Conservation (phyloP, 2,329 filamentous ascomycete species). For the Penicillium sp. region DNA sequence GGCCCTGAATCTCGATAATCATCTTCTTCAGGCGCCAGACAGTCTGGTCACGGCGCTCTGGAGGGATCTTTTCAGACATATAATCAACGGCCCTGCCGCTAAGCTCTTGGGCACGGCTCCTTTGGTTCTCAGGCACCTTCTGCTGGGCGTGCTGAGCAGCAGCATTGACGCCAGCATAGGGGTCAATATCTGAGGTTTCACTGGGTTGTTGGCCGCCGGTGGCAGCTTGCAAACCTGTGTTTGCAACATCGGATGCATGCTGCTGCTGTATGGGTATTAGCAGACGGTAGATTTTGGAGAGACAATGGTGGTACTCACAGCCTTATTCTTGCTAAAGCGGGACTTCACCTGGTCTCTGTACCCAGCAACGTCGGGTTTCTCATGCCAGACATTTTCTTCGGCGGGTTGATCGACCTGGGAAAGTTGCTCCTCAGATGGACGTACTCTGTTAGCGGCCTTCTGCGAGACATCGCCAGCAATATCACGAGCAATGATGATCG, state of each 20-base stretch:
- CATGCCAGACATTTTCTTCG: slow-evolving; percentile 92
- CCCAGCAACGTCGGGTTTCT: slow-evolving; percentile 75
- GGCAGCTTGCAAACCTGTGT: slow-evolving; percentile 58
- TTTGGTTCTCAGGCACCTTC: slow-evolving; percentile 65
- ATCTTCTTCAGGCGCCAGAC: slow-evolving; percentile 97
- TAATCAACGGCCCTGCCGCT: slow-evolving; percentile 68
- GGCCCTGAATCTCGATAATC: slow-evolving; percentile 93
- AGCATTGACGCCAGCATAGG: slow-evolving; percentile 50
- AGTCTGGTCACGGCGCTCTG: slow-evolving; percentile 90
- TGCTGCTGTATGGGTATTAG: slow-evolving; percentile 30
- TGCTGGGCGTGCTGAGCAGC: slow-evolving; percentile 50
- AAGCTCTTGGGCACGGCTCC: slow-evolving; percentile 44
- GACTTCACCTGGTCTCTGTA: slow-evolving; percentile 68
- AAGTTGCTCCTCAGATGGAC: slow-evolving; percentile 78
- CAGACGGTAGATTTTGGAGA: not conserved
- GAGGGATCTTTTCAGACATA: slow-evolving; percentile 81
- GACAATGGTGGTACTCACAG: slow-evolving; percentile 44
- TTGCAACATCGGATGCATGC: slow-evolving; percentile 62
- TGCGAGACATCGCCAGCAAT: slow-evolving; percentile 88
- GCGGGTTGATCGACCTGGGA: slow-evolving; percentile 80
- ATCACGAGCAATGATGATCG: slow-evolving; percentile 79
- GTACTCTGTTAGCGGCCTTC: slow-evolving; percentile 75
- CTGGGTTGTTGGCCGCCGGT: slow-evolving; percentile 52
- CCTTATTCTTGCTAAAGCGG: slow-evolving; percentile 61
- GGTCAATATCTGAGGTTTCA: slow-evolving; percentile 59